phyloP scores from a whole-genome alignment of 2,329 filamentous ascomycete genomes.

The Fusarium coicis region DNA sequence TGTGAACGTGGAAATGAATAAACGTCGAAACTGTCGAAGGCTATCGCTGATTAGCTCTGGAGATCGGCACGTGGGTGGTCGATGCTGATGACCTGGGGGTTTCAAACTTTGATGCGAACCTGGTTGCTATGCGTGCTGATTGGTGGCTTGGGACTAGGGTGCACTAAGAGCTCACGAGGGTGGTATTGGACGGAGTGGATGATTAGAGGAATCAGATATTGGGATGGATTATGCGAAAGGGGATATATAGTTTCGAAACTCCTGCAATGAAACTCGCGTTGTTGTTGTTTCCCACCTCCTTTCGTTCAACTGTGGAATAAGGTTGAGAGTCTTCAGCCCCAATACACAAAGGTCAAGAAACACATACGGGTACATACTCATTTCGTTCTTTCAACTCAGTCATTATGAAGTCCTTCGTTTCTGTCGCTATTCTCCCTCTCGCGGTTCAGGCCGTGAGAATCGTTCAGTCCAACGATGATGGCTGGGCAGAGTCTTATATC shows the following conservation, averaged over 20 bases:
- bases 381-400: conserved; percentile 19
- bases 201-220: conserved; percentile 33
- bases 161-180: conserved; percentile 14
- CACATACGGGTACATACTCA: background rate
- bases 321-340: background rate
- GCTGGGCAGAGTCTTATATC: conserved; percentile 77
- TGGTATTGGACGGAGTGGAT: conserved; percentile 31
- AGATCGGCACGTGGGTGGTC: conserved; percentile 37
- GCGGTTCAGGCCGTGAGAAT: conserved; percentile 59
- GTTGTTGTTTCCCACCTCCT: background rate
- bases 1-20: conserved; percentile 27
- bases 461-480: conserved; percentile 76
- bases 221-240: conserved; percentile 31
- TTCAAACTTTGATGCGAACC: conserved; percentile 31
- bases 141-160: background rate
- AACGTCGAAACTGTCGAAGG: conserved; percentile 1
- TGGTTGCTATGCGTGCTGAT: background rate
- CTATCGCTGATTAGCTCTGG: conserved; percentile 19
- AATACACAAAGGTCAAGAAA: background rate
- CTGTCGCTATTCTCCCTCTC: conserved; percentile 40
- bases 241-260: conserved; percentile 26
- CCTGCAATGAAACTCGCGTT: background rate
- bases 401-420: conserved; percentile 43
- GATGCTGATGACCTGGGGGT: conserved; percentile 30
- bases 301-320: background rate